These are phyloP conservation scores for Candida andamanensis DNA, from an alignment of 805 yeast species.

Conservation along the genomic window DNA sequence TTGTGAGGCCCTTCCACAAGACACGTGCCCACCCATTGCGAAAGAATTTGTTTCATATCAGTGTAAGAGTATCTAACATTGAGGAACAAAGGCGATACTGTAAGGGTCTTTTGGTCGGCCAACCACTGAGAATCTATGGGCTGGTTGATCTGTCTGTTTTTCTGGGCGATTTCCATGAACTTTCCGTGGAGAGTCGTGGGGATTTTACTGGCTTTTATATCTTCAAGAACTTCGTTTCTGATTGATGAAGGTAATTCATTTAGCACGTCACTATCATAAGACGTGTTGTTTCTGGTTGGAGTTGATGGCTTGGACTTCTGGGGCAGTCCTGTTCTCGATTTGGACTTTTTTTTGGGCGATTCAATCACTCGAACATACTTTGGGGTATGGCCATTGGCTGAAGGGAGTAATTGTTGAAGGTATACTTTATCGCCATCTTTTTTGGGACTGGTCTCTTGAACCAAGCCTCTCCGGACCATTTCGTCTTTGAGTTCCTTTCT, in stretches of 20 bases:
- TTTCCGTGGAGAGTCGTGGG: slow-evolving; percentile 24
- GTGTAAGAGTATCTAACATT: slow-evolving; percentile 6
- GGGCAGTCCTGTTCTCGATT: slow-evolving; percentile 9
- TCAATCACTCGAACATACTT: slow-evolving; percentile 29
- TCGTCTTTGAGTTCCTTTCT: slow-evolving; percentile 57
- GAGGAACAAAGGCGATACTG: slow-evolving; percentile 13
- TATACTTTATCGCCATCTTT: slow-evolving; percentile 21
- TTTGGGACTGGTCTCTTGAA: slow-evolving; percentile 7
- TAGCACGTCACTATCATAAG: slow-evolving; percentile 31
- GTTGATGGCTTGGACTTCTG: slow-evolving; percentile 14
- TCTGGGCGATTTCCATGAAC: slow-evolving; percentile 13
- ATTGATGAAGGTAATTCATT: slow-evolving; percentile 36
- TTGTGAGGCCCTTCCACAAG: slow-evolving; percentile 33
- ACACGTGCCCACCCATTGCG: slow-evolving; percentile 24
- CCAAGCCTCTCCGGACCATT: slow-evolving; percentile 38
- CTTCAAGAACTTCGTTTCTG: slow-evolving; percentile 31
- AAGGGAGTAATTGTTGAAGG: slow-evolving; percentile 35
- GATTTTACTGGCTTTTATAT: slow-evolving; percentile 25
- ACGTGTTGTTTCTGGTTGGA: slow-evolving; percentile 8
- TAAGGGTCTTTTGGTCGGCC: slow-evolving; percentile 11
- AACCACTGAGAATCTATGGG: slow-evolving; percentile 18
- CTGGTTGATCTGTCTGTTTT: slow-evolving; percentile 10
- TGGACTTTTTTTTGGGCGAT: slow-evolving; percentile 17
- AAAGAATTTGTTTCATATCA: slow-evolving; percentile 15
- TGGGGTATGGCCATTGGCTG: slow-evolving; percentile 22